Evolutionary conservation across 1,139 yeast species (phyloP), one percentile per base, ranked within the genome.

Genomic region (Yamadazyma blattariae): DNA sequence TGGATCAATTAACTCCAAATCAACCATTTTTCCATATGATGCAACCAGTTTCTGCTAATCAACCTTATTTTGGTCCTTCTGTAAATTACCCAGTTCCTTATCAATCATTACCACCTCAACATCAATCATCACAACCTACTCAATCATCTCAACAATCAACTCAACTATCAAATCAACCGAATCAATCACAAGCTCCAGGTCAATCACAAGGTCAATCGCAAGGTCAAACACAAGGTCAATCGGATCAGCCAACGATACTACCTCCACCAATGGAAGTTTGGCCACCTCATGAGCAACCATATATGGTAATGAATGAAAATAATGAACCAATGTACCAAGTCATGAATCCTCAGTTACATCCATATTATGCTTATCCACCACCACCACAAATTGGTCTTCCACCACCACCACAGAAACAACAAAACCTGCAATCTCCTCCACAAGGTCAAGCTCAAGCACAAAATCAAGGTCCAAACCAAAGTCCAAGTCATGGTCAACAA

Each of bases 251-350:
- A 23, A 20, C 34, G 4, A 25, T 26, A 5, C 16, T 33, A 23
- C 30, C 34, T n/a, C 30, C 30, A 7, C 30, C 26, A 5, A 22
- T 21, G 15, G 50, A 46, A 27, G 32, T 33, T 15, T 38, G 44
- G 40, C 38, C 32, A 11, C 27, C 38, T 1, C 33, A 29, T 18
- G 43, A 41, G n/a, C 43, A 34, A 16, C 38, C 44, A 2, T 42
- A 19, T 16, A 33, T 45, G 43, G 35, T 46, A 1, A 38, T 41
- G 16, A 40, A 40, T 25, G 50, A 44, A n/a, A 28, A 36, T 27
- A 32, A 36, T 17, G 39, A 36, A 18, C 39, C 39, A 16, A 27
- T 33, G 8, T 36, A 33, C n/a, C 36, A 33, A n/a, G 34, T 33
- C 3, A 36, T 36, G 37, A 36, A 30, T 25, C 37, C 39, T 17